Conservation (phyloP, 306 rosid genomes). For the Albizia julibrissin region DNA sequence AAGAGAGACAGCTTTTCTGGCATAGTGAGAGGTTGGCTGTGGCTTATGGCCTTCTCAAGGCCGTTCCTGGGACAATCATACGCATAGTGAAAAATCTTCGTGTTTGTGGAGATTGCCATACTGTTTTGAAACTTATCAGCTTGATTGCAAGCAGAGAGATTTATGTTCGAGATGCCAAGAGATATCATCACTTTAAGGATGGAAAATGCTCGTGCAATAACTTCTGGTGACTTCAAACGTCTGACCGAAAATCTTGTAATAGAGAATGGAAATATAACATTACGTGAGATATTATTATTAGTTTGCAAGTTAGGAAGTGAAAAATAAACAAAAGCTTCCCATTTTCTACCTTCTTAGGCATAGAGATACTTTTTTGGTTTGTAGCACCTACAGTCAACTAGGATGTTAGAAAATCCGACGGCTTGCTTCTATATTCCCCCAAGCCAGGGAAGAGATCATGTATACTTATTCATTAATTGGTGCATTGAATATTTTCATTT, state of each 20-base stretch:
- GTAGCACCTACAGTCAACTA: not conserved
- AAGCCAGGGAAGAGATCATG: not conserved
- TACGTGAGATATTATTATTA: not conserved
- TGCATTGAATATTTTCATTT: not conserved
- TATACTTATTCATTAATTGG: not conserved
- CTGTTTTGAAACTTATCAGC: constrained; percentile 77
- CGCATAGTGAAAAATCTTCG: constrained; percentile 86
- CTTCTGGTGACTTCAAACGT: constrained; percentile 63
- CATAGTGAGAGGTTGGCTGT: constrained; percentile 89
- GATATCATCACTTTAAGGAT: constrained; percentile 78
- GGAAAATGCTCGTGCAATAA: constrained; percentile 85
- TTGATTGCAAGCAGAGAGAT: constrained; percentile 66
- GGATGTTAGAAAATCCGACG: not conserved
- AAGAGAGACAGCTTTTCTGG: constrained; percentile 83
- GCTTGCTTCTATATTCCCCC: no score
- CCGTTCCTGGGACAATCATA: constrained; percentile 63
- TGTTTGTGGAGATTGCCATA: constrained; percentile 87
- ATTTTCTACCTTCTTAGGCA: not conserved
- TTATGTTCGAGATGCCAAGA: constrained; percentile 73
- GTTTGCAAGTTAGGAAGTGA: not conserved
- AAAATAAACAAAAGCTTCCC: not conserved
- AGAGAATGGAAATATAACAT: not conserved
- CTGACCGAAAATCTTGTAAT: not conserved
- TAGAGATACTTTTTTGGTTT: not conserved
- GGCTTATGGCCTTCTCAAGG: constrained; percentile 78